Evolutionary conservation across 441 rosid species (phyloP).

Genomic region (Biscutella laevigata): DNA sequence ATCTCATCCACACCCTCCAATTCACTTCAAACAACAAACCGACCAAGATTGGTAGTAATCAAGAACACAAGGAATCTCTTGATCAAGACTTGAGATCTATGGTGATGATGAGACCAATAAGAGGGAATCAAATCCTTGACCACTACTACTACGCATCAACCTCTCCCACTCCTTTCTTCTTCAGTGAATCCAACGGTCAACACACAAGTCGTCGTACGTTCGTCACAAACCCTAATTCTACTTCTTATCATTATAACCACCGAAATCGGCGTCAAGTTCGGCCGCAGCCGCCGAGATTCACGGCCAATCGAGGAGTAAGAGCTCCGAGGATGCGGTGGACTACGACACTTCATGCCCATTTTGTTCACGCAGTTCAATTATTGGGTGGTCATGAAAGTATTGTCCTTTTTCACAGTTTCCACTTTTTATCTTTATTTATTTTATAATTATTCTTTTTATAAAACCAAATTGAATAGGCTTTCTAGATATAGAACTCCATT

Average conservation of each 20-base stretch:
- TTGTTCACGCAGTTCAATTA: constrained; percentile 93
- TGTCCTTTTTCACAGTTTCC: constrained; percentile 25
- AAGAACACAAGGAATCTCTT: constrained; percentile 20
- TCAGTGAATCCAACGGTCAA: constrained; percentile 26
- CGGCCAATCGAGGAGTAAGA: constrained; percentile 73
- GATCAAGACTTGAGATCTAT: constrained; percentile 47
- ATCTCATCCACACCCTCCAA: constrained; percentile 12
- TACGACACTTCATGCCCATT: constrained; percentile 86
- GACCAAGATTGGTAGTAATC: constrained; percentile 21
- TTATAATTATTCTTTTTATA: background rate
- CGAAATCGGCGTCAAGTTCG: constrained; percentile 24
- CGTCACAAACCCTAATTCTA: constrained; percentile 25
- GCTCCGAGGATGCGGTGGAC: constrained; percentile 99
- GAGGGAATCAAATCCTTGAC: constrained; percentile 45
- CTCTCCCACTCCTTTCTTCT: constrained; percentile 29
- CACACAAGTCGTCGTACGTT: constrained; percentile 1
- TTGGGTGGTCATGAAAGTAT: constrained; percentile 98
- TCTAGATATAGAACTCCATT: background rate
- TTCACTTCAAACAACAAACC: constrained; percentile 24
- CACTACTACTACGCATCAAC: constrained; percentile 24
- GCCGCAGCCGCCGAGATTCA: constrained; percentile 60
- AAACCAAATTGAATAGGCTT: constrained; percentile 4
- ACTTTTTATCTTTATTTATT: background rate
- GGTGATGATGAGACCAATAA: constrained; percentile 64
- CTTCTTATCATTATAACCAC: constrained; percentile 12